Evolutionary conservation across 805 yeast species (phyloP).

Genomic region (Pichia ethanolica): DNA sequence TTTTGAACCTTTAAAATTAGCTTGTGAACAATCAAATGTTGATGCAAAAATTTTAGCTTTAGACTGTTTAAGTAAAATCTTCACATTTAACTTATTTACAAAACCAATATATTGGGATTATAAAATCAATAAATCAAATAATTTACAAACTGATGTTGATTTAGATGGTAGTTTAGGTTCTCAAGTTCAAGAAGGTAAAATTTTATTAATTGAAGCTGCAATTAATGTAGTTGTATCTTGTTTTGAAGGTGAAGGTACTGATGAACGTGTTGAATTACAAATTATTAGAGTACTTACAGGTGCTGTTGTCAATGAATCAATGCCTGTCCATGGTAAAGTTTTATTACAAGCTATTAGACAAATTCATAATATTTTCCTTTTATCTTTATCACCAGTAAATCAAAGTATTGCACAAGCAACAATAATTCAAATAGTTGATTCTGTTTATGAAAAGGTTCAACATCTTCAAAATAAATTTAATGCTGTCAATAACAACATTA

Average conservation of each 20-base stretch:
- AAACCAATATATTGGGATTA: slow-evolving; percentile 44
- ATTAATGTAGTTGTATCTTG: slow-evolving; percentile 78
- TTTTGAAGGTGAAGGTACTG: slow-evolving; percentile 89
- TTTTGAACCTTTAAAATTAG: slow-evolving; percentile 69
- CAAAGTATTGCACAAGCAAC: slow-evolving; percentile 96
- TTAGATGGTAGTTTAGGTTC: slow-evolving; percentile 42
- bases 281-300: slow-evolving; percentile 87
- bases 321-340: slow-evolving; percentile 86
- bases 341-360: slow-evolving; percentile 86
- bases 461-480: background rate
- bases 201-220: slow-evolving; percentile 68
- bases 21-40: slow-evolving; percentile 60
- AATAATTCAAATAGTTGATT: slow-evolving; percentile 80
- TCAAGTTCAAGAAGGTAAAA: slow-evolving; percentile 25
- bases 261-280: slow-evolving; percentile 82
- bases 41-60: slow-evolving; percentile 68
- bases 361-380: slow-evolving; percentile 84
- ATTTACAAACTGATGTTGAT: slow-evolving; percentile 24
- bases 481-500: background rate
- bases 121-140: slow-evolving; percentile 18
- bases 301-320: slow-evolving; percentile 70
- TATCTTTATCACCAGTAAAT: slow-evolving; percentile 72
- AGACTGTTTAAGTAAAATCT: slow-evolving; percentile 80
- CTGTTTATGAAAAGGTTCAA: slow-evolving; percentile 67
- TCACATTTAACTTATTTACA: slow-evolving; percentile 77